Percentiles rank a stretch among this genome's conserved stretches.
These are phyloP conservation scores for Clonostachys chloroleuca DNA, from an alignment of 2,329 filamentous ascomycete genomes.

Conservation along the genomic window DNA sequence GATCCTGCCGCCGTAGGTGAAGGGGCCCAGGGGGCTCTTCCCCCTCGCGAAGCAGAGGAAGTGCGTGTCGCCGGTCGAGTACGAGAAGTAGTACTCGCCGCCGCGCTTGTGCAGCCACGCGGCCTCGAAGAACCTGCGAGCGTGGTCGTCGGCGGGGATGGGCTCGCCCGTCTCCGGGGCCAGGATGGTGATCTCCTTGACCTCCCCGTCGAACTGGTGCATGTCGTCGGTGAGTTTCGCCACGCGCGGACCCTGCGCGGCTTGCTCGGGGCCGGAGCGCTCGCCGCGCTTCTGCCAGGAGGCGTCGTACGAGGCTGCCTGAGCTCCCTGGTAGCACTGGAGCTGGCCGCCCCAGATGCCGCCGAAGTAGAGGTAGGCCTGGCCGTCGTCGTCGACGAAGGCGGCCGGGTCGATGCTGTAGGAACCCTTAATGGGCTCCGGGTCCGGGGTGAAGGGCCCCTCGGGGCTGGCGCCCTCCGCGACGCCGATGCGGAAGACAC, in stretches of 20 bases:
- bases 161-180: conserved; percentile 55
- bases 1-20: conserved; percentile 67
- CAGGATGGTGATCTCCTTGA: conserved; percentile 60
- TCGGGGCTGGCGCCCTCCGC: conserved; percentile 59
- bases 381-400: conserved; percentile 57
- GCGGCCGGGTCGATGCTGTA: conserved; percentile 75
- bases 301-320: conserved; percentile 49
- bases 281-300: conserved; percentile 53
- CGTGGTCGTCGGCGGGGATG: conserved; percentile 64
- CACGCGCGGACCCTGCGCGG: conserved; percentile 63
- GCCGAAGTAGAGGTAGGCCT: conserved; percentile 59
- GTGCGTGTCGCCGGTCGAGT: conserved; percentile 76
- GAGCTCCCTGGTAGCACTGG: conserved; percentile 64
- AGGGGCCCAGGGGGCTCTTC: conserved; percentile 63
- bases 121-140: conserved; percentile 74
- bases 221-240: conserved; percentile 62
- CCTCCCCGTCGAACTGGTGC: conserved; percentile 50
- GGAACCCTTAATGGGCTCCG: conserved; percentile 60
- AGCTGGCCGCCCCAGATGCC: conserved; percentile 79
- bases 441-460: conserved; percentile 66
- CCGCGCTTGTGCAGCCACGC: conserved; percentile 74
- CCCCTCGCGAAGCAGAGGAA: conserved; percentile 67
- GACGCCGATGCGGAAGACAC: conserved; percentile 71
- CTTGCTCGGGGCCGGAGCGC: conserved; percentile 48
- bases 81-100: conserved; percentile 70